A percentile compares a stretch with the other conserved stretches of the same genome.
phyloP scores from a whole-genome alignment of 306 rosid species.

The Gastrolobium villosum region DNA sequence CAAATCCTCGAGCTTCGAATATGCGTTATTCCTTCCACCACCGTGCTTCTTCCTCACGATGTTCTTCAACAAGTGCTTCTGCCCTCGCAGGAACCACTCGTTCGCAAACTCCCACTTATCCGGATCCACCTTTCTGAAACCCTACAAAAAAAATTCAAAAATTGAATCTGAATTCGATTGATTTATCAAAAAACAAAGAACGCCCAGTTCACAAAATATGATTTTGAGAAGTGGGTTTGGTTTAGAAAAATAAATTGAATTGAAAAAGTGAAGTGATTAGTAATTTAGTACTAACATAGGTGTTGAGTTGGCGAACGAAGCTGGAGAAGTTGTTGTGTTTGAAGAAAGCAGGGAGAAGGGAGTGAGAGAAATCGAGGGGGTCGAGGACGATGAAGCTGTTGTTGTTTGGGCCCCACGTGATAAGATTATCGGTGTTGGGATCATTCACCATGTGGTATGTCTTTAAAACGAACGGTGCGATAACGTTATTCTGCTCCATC shows the following conservation, averaged over 20 bases:
- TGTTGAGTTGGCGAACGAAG: slow-evolving; percentile 95
- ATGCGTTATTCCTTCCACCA: slow-evolving; percentile 23
- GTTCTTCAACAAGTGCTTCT: slow-evolving; percentile 74
- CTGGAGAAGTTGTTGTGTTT: slow-evolving; percentile 97
- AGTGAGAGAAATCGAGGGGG: slow-evolving; percentile 59
- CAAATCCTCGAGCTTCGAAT: slow-evolving; percentile 50
- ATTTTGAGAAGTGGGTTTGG: slow-evolving; percentile 23
- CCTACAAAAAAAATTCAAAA: slow-evolving; percentile 48
- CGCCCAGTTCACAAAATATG: not conserved
- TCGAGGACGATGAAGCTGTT: too few species aligned
- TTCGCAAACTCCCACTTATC: slow-evolving; percentile 96
- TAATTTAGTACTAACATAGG: slow-evolving; percentile 74
- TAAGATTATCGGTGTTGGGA: too few species aligned
- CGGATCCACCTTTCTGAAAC: slow-evolving; percentile 92
- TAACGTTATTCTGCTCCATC: too few species aligned
- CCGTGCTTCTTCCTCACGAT: slow-evolving; percentile 66
- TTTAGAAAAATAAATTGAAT: not conserved
- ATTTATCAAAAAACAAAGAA: not conserved
- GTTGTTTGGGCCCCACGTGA: too few species aligned
- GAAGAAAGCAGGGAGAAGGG: slow-evolving; percentile 81
- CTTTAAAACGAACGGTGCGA: too few species aligned
- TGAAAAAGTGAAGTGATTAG: too few species aligned
- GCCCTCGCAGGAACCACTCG: slow-evolving; percentile 90
- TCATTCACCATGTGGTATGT: too few species aligned
- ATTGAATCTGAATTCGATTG: not conserved